Evolutionary conservation across 208 protist species (phyloP), one percentile per base, ranked within the genome.

Genomic region (Acanthamoeba pearcei): DNA sequence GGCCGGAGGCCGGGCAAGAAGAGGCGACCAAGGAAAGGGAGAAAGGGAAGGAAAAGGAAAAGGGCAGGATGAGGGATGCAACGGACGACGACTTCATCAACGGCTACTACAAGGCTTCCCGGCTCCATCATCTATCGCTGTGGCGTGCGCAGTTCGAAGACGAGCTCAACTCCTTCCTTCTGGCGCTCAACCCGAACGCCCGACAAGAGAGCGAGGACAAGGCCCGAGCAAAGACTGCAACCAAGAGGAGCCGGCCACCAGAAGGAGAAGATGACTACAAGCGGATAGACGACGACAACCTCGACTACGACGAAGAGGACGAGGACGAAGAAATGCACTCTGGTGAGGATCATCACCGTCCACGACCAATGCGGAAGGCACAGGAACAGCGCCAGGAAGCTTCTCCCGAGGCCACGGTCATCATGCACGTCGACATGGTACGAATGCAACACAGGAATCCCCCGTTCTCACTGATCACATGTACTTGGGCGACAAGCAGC

Each of bases 361-460:
- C n/a, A 68, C n/a, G n/a, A 1, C 15, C 9, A 5, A 22, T 17
- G 85, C 27, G 35, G 12, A 91, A 74, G 85, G 10, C 42, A 49
- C 42, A 49, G 6, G 3, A 49, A 49, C 42, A 49, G 2, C 42
- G 13, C 15, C 15, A n/a, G 32, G 24, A 6, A 17, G 29, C 85
- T 22, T 64, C 29, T 13, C 27, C 29, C 29, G 53, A 66, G 53
- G 24, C 38, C 10, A 6, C 86, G 22, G 46, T 96, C 2, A 90
- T 95, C 49, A 70, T 95, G 32, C 96, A 97, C 53, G 51, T 97
- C 6, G 96, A 97, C 80, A 96, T 97, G 95, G 91, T 70, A 38
- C 27, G 29, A 22, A 0, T 49, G 5, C 62, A 55, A n/a, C 9
- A 19, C 55, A 32, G 12, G 32, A 70, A 8, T 32, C 35, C 6